A percentile compares a stretch with the other conserved stretches of the same genome.
Conservation (phyloP, 257 asterid species). For the Mitragyna speciosa region DNA sequence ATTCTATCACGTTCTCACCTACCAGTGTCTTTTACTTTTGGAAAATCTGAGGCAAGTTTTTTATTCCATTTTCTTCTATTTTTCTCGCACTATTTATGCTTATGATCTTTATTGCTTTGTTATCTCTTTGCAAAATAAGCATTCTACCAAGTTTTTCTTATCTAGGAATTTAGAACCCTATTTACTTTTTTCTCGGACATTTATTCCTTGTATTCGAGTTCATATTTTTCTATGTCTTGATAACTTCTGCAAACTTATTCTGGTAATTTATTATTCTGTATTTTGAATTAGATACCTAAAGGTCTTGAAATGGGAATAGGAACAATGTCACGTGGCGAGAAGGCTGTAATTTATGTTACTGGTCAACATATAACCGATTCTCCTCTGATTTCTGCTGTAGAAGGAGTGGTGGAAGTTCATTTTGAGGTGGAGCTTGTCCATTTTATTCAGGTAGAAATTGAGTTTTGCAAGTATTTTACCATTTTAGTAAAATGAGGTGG, state of each 20-base stretch:
- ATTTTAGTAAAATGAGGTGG: not conserved
- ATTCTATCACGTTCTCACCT: conserved; percentile 56
- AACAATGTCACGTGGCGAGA: conserved; percentile 85
- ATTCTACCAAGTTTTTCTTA: not conserved
- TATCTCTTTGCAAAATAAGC: conserved; percentile 1
- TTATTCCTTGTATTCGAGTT: not conserved
- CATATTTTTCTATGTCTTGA: not conserved
- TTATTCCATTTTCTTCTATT: not conserved
- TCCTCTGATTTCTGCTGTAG: conserved; percentile 52
- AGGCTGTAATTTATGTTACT: conserved; percentile 71
- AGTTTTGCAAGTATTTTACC: not conserved
- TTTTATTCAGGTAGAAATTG: conserved; percentile 68
- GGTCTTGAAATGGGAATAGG: conserved; percentile 98
- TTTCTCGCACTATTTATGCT: conserved; percentile 7
- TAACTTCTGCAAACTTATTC: conserved; percentile 2
- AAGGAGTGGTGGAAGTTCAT: conserved; percentile 69
- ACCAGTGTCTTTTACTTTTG: conserved; percentile 80
- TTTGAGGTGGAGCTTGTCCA: conserved; percentile 92
- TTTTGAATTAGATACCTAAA: conserved; percentile 62
- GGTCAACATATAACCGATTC: conserved; percentile 56
- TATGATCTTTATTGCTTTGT: not conserved
- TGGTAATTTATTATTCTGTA: conserved; percentile 14
- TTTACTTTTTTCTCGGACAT: too few species aligned
- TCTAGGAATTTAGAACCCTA: not conserved
- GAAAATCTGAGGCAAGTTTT: conserved; percentile 75